phyloP scores from a whole-genome alignment of 1,284 basidiomycete genomes.

The Leccinum griseonigrum region DNA sequence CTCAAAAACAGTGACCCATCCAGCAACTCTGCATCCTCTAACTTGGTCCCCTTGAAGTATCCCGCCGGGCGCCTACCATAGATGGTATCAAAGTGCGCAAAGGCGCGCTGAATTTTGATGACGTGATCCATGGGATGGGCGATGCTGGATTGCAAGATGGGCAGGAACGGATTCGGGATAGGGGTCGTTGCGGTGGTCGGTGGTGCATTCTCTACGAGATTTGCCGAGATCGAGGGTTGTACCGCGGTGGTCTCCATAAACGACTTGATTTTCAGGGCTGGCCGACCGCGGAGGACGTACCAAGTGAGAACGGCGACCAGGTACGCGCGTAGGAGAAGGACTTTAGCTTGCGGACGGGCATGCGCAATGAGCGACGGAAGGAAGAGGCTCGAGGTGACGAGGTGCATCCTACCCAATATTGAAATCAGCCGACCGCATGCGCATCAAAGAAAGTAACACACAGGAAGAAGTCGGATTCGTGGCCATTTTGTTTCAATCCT shows the following conservation, averaged over 20 bases:
- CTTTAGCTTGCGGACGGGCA: conserved; percentile 38
- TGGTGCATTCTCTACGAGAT: not conserved
- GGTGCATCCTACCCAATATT: conserved; percentile 42
- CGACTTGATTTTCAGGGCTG: conserved; percentile 37
- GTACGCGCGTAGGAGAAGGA: conserved; percentile 43
- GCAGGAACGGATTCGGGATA: conserved; percentile 32
- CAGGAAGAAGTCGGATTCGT: conserved; percentile 49
- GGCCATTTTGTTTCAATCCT: conserved; percentile 38
- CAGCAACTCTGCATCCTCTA: conserved; percentile 29
- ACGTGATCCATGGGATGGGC: conserved; percentile 33
- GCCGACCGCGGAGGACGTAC: conserved; percentile 44
- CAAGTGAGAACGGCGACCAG: conserved; percentile 38
- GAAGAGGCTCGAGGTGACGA: conserved; percentile 54
- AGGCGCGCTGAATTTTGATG: conserved; percentile 31
- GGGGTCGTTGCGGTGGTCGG: conserved; percentile 15
- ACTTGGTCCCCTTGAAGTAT: conserved; percentile 39
- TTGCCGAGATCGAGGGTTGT: conserved; percentile 7
- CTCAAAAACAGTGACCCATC: conserved; percentile 36
- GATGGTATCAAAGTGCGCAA: conserved; percentile 31
- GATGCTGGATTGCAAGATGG: conserved; percentile 34
- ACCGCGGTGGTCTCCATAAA: conserved; percentile 36
- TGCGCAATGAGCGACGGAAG: conserved; percentile 40
- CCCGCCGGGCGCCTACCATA: conserved; percentile 31
- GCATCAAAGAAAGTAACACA: conserved; percentile 26
- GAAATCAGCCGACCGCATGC: not conserved